phyloP scores from a whole-genome alignment of 192 early-diverging fungal genomes.

The Entomortierella parvispora region DNA sequence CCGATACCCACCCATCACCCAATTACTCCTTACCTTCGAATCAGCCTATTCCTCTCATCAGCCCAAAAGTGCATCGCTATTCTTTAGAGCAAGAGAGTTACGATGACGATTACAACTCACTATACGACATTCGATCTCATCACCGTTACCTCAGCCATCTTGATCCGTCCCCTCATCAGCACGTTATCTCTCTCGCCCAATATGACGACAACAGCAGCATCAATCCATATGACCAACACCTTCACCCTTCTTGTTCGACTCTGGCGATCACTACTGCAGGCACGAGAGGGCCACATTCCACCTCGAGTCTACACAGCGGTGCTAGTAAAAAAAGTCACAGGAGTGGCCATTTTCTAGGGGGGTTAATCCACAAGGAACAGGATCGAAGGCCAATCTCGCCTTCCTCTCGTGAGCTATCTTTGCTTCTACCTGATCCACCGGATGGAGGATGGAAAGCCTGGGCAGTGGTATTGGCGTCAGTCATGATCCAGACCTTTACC shows the following conservation, averaged over 20 bases:
- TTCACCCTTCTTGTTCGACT: too few species aligned
- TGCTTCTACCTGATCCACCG: background rate
- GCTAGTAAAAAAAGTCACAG: too few species aligned
- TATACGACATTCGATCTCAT: background rate
- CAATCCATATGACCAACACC: background rate
- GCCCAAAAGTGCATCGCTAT: too few species aligned
- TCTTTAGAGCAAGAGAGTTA: too few species aligned
- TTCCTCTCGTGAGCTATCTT: background rate
- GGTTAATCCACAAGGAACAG: background rate
- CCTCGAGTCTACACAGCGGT: too few species aligned
- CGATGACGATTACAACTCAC: too few species aligned
- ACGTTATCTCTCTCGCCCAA: background rate
- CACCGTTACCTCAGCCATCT: background rate
- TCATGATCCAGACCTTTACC: constrained; percentile 32
- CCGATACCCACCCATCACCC: constrained; percentile 17
- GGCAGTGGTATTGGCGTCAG: constrained; percentile 20
- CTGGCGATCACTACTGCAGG: too few species aligned
- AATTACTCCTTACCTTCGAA: constrained; percentile 4
- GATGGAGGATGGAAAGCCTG: constrained; percentile 30
- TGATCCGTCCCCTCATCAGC: background rate
- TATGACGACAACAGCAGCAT: background rate
- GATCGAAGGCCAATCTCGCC: background rate
- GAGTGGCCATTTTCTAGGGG: too few species aligned
- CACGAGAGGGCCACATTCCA: too few species aligned
- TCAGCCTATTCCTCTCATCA: too few species aligned